These are phyloP conservation scores for Glomus cerebriforme DNA, from an alignment of 192 early-diverging fungal genomes.

Conservation along the genomic window DNA sequence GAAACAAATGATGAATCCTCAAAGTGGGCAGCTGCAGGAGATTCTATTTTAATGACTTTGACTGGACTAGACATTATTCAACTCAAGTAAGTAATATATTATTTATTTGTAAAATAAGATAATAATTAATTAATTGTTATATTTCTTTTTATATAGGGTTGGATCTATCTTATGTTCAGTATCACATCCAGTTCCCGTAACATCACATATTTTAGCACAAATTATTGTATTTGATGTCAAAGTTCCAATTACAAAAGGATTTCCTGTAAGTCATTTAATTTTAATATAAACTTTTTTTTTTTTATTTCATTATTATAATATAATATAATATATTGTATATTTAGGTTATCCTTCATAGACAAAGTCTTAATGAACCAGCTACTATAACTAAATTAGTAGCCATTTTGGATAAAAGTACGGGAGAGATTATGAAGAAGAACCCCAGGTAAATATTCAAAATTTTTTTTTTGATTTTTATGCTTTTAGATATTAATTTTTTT, in stretches of 20 bases:
- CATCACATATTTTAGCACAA: slow-evolving; percentile 77
- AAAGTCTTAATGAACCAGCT: slow-evolving; percentile 80
- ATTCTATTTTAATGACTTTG: slow-evolving; percentile 79
- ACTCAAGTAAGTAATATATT: slow-evolving; percentile 50
- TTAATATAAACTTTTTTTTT: background rate
- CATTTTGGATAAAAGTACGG: slow-evolving; percentile 78
- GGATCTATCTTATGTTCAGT: slow-evolving; percentile 85
- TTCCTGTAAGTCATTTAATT: slow-evolving; percentile 59
- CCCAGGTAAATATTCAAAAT: slow-evolving; percentile 55
- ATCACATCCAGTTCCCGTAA: slow-evolving; percentile 69
- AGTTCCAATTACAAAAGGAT: slow-evolving; percentile 91
- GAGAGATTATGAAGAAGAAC: slow-evolving; percentile 82
- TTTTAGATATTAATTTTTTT: background rate
- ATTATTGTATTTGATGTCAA: slow-evolving; percentile 94
- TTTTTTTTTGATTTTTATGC: background rate
- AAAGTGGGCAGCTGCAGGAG: slow-evolving; percentile 95
- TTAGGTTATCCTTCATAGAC: slow-evolving; percentile 82
- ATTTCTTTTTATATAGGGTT: slow-evolving; percentile 43
- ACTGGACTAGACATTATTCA: slow-evolving; percentile 71
- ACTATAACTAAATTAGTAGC: slow-evolving; percentile 74
- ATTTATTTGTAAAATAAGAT: slow-evolving; percentile 1
- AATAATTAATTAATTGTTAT: slow-evolving; percentile 32
- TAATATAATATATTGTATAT: background rate
- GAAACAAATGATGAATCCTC: slow-evolving; percentile 69
- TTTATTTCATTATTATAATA: slow-evolving; percentile 3